Evolutionary conservation across 2,329 filamentous ascomycete genomes (phyloP).

Genomic region (Bipolaris victoriae): DNA sequence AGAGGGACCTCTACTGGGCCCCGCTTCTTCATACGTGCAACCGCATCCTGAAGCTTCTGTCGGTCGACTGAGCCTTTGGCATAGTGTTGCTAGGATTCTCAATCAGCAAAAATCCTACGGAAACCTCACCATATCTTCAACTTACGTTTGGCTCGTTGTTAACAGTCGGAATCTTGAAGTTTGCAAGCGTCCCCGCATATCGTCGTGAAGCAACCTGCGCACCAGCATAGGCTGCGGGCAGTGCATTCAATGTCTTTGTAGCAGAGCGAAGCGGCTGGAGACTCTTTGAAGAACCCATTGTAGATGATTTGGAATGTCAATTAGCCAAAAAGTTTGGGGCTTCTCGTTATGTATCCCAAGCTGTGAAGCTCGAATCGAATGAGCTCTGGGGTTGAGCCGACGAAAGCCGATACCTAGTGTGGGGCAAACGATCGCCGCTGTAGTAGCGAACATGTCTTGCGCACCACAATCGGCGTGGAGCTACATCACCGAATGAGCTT

Average conservation of each 20-base stretch:
- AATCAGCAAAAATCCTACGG: constrained; percentile 8
- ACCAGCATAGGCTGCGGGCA: constrained; percentile 31
- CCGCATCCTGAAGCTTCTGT: constrained; percentile 73
- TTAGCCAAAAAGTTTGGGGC: constrained; percentile 1
- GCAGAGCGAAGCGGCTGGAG: constrained; percentile 39
- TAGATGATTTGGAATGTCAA: constrained; percentile 10
- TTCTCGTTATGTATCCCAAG: constrained; percentile 32
- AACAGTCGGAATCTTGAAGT: constrained; percentile 86
- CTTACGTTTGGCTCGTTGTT: constrained; percentile 95
- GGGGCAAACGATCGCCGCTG: constrained; percentile 21
- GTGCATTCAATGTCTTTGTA: constrained; percentile 34
- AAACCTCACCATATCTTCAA: neutral
- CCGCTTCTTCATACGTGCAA: constrained; percentile 71
- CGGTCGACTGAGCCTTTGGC: constrained; percentile 81
- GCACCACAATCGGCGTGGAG: constrained; percentile 13
- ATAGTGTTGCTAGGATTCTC: constrained; percentile 77
- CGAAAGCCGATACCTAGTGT: constrained; percentile 29
- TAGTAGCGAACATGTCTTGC: constrained; percentile 14
- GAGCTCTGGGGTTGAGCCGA: constrained; percentile 28
- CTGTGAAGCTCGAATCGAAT: constrained; percentile 24
- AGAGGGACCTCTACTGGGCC: constrained; percentile 80
- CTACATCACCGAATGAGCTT: constrained; percentile 9
- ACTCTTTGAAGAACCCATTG: constrained; percentile 44
- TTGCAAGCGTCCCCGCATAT: constrained; percentile 68
- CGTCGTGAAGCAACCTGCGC: constrained; percentile 36